Conservation (phyloP, 805 yeast genomes). For the Candida ascalaphidarum region DNA sequence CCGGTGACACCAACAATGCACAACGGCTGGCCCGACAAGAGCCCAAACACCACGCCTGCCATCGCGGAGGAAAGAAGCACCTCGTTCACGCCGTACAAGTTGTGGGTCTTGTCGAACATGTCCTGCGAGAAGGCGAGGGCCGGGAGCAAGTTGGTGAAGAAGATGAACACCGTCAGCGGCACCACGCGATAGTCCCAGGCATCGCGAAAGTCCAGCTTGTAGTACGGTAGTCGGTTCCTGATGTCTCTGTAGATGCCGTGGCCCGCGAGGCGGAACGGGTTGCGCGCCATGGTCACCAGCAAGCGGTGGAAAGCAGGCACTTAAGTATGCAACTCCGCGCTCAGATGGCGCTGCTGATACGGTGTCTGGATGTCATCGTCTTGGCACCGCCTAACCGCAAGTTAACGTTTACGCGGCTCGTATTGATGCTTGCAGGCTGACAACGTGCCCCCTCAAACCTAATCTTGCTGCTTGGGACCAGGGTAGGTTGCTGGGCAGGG, state of each 20-base stretch:
- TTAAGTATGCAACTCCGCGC: too few relatives aligned
- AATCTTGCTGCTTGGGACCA: too few relatives aligned
- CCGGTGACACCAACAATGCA: conserved; percentile 98
- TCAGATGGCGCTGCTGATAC: too few relatives aligned
- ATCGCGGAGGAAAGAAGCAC: conserved; percentile 75
- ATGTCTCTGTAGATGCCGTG: conserved; percentile 50
- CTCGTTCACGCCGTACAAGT: conserved; percentile 88
- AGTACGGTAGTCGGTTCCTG: conserved; percentile 50
- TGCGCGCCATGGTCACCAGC: too few relatives aligned
- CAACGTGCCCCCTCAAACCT: too few relatives aligned
- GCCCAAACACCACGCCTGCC: conserved; percentile 84
- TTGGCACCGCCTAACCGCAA: too few relatives aligned
- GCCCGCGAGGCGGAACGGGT: too few relatives aligned
- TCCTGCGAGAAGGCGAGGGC: conserved; percentile 96
- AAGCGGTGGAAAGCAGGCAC: too few relatives aligned
- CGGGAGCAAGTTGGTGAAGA: conserved; percentile 84
- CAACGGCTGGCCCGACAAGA: conserved; percentile 82
- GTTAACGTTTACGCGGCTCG: too few relatives aligned
- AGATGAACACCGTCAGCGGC: conserved; percentile 76
- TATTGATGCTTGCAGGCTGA: too few relatives aligned
- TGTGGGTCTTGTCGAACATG: conserved; percentile 86
- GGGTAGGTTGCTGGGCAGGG: too few relatives aligned
- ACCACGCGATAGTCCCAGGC: conserved; percentile 79
- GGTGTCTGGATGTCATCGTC: too few relatives aligned
- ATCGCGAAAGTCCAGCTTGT: conserved; percentile 73